Conservation (phyloP, 2,329 filamentous ascomycete genomes). For the Fusarium globosum region DNA sequence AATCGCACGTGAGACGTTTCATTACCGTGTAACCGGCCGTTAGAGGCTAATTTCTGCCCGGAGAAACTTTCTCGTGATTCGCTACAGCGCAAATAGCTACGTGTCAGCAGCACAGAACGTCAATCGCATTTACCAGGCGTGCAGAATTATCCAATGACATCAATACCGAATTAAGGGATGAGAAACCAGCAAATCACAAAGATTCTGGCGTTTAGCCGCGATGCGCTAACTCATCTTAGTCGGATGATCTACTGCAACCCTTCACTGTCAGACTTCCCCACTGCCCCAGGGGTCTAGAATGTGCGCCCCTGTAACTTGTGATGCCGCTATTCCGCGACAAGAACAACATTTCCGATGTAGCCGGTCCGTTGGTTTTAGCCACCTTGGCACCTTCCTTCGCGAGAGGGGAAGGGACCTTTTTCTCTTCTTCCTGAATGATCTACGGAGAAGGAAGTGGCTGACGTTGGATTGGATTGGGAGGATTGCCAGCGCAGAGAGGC, state of each 20-base stretch:
- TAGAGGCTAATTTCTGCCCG: accelerated
- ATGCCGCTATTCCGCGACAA: not conserved
- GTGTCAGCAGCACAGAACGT: accelerated
- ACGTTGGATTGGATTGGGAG: not conserved
- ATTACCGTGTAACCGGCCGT: not conserved
- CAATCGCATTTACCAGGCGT: accelerated
- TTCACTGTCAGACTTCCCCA: not conserved
- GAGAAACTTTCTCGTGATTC: not conserved
- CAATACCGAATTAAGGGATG: not conserved
- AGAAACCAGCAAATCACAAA: not conserved
- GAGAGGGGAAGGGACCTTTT: not conserved
- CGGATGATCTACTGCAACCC: not conserved
- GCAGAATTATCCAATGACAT: not conserved
- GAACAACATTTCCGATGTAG: not conserved
- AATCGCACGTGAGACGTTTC: not conserved
- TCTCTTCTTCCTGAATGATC: not conserved
- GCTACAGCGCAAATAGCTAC: accelerated
- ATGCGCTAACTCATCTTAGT: not conserved
- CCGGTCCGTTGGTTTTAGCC: not conserved
- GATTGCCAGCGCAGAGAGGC: not conserved
- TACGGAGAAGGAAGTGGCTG: not conserved
- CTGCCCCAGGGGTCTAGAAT: not conserved
- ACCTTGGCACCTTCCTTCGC: not conserved
- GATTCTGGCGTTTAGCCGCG: not conserved
- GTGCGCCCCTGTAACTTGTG: not conserved